Conservation (phyloP, 2,329 filamentous ascomycete species). For the Penicillium griseofulvum region DNA sequence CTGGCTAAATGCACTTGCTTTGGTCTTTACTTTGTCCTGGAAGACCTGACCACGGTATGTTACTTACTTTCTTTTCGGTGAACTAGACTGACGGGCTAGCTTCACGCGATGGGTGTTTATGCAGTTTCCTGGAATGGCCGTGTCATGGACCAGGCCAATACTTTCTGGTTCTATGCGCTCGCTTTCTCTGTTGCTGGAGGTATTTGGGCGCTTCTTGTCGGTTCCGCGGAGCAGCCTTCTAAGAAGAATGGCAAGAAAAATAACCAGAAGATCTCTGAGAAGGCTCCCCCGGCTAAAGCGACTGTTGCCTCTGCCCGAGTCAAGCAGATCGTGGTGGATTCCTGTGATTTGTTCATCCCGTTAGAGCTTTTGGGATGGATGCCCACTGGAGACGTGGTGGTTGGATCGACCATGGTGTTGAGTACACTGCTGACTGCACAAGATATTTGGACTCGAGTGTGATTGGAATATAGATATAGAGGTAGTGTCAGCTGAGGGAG, state of each 20-base stretch:
- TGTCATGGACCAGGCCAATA: slow-evolving; percentile 60
- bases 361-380: slow-evolving; percentile 62
- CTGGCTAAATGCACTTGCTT: slow-evolving; percentile 59
- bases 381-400: slow-evolving; percentile 48
- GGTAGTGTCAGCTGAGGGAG: not conserved
- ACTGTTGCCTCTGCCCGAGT: slow-evolving; percentile 31
- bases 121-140: slow-evolving; percentile 42
- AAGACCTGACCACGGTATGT: slow-evolving; percentile 63
- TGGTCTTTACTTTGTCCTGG: slow-evolving; percentile 66
- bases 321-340: slow-evolving; percentile 55
- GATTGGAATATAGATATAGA: not conserved
- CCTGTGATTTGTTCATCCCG: slow-evolving; percentile 63
- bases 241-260: slow-evolving; percentile 18
- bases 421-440: slow-evolving; percentile 61
- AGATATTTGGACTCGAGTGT: slow-evolving; percentile 56
- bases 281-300: not conserved
- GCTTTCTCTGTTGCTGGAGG: slow-evolving; percentile 48
- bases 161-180: slow-evolving; percentile 68
- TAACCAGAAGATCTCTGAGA: slow-evolving; percentile 19
- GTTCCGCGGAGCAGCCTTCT: slow-evolving; percentile 19
- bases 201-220: slow-evolving; percentile 23
- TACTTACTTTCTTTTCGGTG: not conserved
- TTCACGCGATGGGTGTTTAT: slow-evolving; percentile 53
- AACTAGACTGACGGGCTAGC: slow-evolving; percentile 24
- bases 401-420: slow-evolving; percentile 59